Evolutionary conservation across 805 yeast genomes (phyloP).

Genomic region (Candida wancherniae): DNA sequence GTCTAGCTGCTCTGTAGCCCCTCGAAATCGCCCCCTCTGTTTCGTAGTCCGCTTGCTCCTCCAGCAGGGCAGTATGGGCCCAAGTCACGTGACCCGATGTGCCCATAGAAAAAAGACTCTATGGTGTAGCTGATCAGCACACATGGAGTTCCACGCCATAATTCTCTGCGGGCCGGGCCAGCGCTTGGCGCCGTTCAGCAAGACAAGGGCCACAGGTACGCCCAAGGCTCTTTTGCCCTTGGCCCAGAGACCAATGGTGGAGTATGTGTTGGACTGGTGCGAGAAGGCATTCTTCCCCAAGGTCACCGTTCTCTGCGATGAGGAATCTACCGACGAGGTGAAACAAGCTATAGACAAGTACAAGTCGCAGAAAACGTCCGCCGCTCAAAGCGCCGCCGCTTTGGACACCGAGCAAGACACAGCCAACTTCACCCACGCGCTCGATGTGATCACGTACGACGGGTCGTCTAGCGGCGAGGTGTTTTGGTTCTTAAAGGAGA

Average conservation of each 20-base stretch:
- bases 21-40: background rate
- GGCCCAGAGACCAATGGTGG: conserved; percentile 85
- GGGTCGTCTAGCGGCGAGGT: conserved; percentile 55
- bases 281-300: conserved; percentile 73
- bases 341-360: conserved; percentile 46
- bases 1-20: background rate
- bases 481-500: conserved; percentile 45
- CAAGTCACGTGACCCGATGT: conserved; percentile 2
- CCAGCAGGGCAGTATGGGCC: background rate
- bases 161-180: conserved; percentile 85
- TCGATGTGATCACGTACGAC: conserved; percentile 21
- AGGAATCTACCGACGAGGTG: conserved; percentile 44
- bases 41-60: background rate
- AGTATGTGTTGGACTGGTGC: conserved; percentile 90
- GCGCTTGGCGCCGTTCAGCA: conserved; percentile 66
- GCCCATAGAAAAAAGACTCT: background rate
- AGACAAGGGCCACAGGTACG: conserved; percentile 54
- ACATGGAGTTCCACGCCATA: conserved; percentile 90
- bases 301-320: conserved; percentile 58
- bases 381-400: conserved; percentile 10
- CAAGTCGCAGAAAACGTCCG: conserved; percentile 31
- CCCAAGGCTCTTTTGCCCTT: conserved; percentile 87
- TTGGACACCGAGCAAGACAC: conserved; percentile 15
- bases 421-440: conserved; percentile 16
- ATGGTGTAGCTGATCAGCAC: too few relatives aligned